Conservation (phyloP, 495 filamentous ascomycete species). For the Podospora tetraspora region DNA sequence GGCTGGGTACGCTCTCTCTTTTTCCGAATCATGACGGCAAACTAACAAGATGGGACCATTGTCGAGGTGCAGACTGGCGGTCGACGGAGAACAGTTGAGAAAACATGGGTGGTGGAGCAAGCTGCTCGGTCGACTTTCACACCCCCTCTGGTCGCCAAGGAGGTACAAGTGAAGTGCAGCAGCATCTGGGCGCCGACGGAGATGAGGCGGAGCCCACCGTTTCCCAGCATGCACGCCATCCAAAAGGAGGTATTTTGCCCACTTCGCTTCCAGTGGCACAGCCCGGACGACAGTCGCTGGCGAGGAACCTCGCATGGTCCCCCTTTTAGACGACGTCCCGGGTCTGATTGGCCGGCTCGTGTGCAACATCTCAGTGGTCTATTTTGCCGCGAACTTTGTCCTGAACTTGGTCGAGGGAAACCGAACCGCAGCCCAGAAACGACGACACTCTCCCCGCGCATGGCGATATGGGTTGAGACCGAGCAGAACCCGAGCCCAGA, state of each 20-base stretch:
- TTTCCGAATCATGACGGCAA: not conserved
- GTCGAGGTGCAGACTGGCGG: not conserved
- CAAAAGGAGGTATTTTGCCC: conserved; percentile 24
- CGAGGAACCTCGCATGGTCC: not conserved
- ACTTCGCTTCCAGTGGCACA: conserved; percentile 6
- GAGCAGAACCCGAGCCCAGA: not conserved
- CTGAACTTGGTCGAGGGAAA: not conserved
- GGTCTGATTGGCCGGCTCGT: conserved; percentile 5
- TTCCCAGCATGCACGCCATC: not conserved
- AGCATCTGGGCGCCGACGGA: conserved; percentile 9
- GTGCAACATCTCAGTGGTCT: not conserved
- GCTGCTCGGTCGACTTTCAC: not conserved
- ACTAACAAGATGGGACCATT: not conserved
- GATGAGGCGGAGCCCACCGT: not conserved
- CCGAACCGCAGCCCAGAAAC: not conserved
- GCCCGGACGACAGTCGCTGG: not conserved
- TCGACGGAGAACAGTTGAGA: not conserved
- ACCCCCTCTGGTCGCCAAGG: not conserved
- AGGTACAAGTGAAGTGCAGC: too few relatives aligned
- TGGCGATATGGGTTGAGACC: not conserved
- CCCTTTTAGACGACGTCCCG: not conserved
- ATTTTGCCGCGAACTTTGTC: conserved; percentile 5
- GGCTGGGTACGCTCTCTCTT: not conserved
- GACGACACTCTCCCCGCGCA: not conserved
- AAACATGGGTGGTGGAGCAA: not conserved